Base-by-base conservation (phyloP, 441 rosid species). In the Isatis lusitanica region DNA sequence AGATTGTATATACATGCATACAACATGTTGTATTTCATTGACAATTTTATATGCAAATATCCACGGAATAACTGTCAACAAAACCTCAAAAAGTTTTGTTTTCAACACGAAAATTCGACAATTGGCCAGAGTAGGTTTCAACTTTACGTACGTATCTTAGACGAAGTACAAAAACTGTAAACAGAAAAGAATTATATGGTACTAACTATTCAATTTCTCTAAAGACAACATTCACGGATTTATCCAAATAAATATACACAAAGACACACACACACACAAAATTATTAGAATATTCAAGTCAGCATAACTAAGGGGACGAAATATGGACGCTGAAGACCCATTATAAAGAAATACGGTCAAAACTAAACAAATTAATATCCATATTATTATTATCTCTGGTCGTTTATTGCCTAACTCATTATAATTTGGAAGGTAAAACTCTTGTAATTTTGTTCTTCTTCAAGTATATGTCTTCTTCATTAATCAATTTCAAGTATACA, bases 41-140 rank as follows among this genome's bases (percentile, higher is more conserved):
- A 73, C 57, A 55, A 21, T 73, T 4, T 9, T 46, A 16, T 44
- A 47, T 65, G 30, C 51, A 36, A 53, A 30, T 13, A 64, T 56
- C 16, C 33, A 44, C 35, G 15, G 64, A 64, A 46, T 73, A 61
- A 52, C 71, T 65, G 66, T 60, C 26, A 46, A 44, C 8, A n/a
- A 7, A 21, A 43, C 5, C 57, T 55, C 21, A 33, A 43, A 26
- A 43, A 10, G 0, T 1, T 9, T 13, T 8, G 5, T 31, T 69
- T 33, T 58, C 17, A 13, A 36, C n/a, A 50, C 12, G n/a, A 42
- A 50, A 26, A 50, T 28, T 71, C 9, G 24, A 46, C 68, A 71
- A 50, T 63, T 3, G 57, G 76, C 55, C 76, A 63, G 58, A 73
- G 64, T 33, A 55, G 9, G 70, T 57, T 64, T 73, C 76, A 73